A percentile compares a stretch with the other conserved stretches of the same genome.
phyloP scores from a whole-genome alignment of 805 yeast genomes.

The Priceomyces castillae region DNA sequence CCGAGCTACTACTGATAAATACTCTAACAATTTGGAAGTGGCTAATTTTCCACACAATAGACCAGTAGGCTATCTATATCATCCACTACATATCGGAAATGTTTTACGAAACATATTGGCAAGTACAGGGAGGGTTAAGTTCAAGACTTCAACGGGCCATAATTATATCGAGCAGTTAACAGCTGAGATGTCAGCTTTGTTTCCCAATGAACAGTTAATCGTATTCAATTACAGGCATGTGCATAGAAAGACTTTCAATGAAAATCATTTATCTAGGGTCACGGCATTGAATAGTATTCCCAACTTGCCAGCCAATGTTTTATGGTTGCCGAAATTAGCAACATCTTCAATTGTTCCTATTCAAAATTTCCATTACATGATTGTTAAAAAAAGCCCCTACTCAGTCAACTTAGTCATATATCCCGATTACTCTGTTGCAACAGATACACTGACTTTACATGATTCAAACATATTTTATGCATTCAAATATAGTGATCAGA shows the following conservation, averaged over 20 bases:
- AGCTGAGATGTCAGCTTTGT: neutral
- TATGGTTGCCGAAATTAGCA: constrained; percentile 12
- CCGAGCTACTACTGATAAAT: neutral
- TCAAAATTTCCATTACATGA: neutral
- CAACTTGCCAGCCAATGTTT: neutral
- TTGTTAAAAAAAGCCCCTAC: too few species aligned
- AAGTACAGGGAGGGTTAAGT: constrained; percentile 2
- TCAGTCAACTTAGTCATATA: neutral
- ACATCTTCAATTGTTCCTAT: neutral
- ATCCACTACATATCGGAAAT: constrained; percentile 13
- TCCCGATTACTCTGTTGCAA: neutral
- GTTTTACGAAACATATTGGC: constrained; percentile 8
- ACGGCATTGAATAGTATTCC: neutral
- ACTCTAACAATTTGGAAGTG: neutral
- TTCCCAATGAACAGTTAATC: neutral
- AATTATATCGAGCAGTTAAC: neutral
- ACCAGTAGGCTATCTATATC: constrained; percentile 17
- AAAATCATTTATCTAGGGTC: too few species aligned
- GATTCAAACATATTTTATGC: constrained; percentile 11
- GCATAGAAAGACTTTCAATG: neutral
- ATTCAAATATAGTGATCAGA: constrained; percentile 12
- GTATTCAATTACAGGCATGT: neutral
- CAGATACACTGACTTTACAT: neutral
- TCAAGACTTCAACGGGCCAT: neutral
- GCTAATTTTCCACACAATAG: constrained; percentile 5